phyloP scores from a whole-genome alignment of 2,329 filamentous ascomycete species.

The Fusarium caatingaense region DNA sequence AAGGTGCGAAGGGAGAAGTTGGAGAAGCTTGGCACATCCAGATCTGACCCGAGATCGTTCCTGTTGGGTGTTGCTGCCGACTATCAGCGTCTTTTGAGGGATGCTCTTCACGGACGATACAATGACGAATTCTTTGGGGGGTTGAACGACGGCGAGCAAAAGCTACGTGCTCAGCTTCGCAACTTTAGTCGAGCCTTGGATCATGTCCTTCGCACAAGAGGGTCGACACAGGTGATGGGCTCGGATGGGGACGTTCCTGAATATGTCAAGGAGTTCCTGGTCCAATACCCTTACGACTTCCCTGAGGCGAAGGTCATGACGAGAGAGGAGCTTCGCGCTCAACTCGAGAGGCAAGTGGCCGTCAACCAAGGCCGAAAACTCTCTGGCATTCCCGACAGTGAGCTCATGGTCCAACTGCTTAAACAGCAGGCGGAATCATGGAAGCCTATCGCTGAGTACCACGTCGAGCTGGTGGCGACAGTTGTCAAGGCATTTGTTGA shows the following conservation, averaged over 20 bases:
- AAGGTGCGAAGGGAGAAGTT: conserved; percentile 34
- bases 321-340: conserved; percentile 25
- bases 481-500: neutral
- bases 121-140: conserved; percentile 53
- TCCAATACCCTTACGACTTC: conserved; percentile 46
- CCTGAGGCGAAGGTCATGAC: conserved; percentile 42
- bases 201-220: conserved; percentile 42
- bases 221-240: conserved; percentile 34
- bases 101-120: conserved; percentile 48
- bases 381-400: neutral
- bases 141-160: conserved; percentile 24
- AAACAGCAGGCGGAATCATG: neutral
- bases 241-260: conserved; percentile 27
- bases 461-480: neutral
- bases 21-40: conserved; percentile 33
- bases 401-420: neutral
- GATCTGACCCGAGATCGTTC: conserved; percentile 43
- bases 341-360: conserved; percentile 46
- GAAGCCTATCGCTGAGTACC: neutral
- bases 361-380: neutral
- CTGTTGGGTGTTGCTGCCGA: conserved; percentile 51
- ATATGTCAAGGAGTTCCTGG: conserved; percentile 47
- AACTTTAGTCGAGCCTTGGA: conserved; percentile 49
- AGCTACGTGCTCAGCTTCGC: conserved; percentile 49
- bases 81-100: conserved; percentile 49